These are phyloP conservation scores for Ettlia oleoabundans DNA, from an alignment of 139 green algal genomes.

Conservation along the genomic window DNA sequence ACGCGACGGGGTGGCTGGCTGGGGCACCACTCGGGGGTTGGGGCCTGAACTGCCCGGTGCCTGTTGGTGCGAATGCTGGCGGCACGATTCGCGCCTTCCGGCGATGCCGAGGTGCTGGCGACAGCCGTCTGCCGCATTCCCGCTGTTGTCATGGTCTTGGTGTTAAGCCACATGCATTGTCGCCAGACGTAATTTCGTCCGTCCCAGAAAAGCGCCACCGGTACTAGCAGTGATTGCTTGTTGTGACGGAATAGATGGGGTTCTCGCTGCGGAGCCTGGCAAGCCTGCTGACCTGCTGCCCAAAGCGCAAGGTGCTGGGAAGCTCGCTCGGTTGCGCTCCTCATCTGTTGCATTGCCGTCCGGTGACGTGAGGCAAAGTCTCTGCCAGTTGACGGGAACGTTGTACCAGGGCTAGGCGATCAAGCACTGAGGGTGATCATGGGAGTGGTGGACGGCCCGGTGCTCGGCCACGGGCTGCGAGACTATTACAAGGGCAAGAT, in stretches of 20 bases:
- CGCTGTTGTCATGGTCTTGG: too few species aligned
- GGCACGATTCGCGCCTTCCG: neutral
- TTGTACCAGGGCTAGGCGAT: neutral
- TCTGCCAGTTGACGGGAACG: neutral
- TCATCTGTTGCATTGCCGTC: too few species aligned
- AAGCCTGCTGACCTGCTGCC: too few species aligned
- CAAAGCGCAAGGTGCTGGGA: too few species aligned
- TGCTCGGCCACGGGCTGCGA: slow-evolving; percentile 54
- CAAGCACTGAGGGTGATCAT: neutral
- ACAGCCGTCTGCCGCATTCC: neutral
- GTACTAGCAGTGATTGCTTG: too few species aligned
- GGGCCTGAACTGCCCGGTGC: neutral
- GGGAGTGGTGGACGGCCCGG: neutral
- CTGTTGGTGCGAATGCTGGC: neutral
- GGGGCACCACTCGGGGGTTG: neutral
- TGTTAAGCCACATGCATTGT: too few species aligned
- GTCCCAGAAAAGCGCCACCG: too few species aligned
- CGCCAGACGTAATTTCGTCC: too few species aligned
- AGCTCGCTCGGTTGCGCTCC: too few species aligned
- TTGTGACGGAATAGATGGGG: too few species aligned
- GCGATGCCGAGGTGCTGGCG: neutral
- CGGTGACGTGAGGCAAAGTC: too few species aligned
- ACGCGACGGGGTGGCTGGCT: neutral
- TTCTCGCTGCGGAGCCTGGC: too few species aligned
- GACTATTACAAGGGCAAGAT: slow-evolving; percentile 93